Percentiles rank a stretch among this genome's conserved stretches.
phyloP scores from a whole-genome alignment of 768 basidiomycete species.

The Tulasnella sp. region DNA sequence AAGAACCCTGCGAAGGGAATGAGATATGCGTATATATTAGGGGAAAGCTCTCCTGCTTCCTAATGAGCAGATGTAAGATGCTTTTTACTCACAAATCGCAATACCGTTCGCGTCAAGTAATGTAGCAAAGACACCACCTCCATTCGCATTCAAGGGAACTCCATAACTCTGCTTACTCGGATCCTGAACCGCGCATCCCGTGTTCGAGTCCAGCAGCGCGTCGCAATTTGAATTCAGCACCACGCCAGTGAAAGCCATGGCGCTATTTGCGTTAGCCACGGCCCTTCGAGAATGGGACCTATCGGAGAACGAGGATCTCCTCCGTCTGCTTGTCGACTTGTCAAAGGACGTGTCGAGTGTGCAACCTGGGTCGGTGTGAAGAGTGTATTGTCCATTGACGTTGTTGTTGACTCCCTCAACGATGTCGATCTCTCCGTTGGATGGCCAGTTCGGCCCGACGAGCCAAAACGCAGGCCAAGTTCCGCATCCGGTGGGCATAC shows the following conservation, averaged over 20 bases:
- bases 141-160: slow-evolving; percentile 32
- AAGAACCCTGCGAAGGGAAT: slow-evolving; percentile 24
- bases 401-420: slow-evolving; percentile 21
- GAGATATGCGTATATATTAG: no score
- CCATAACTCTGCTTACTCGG: slow-evolving; percentile 30
- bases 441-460: slow-evolving; percentile 41
- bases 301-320: not conserved
- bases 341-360: slow-evolving; percentile 23
- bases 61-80: no score
- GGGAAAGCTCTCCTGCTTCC: no score
- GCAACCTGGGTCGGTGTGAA: slow-evolving; percentile 34
- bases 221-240: slow-evolving; percentile 27
- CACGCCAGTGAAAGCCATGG: slow-evolving; percentile 23
- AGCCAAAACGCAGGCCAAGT: slow-evolving; percentile 25
- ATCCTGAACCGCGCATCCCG: slow-evolving; percentile 36
- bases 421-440: slow-evolving; percentile 29
- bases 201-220: slow-evolving; percentile 26
- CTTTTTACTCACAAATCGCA: slow-evolving; percentile 35
- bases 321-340: not conserved
- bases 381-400: slow-evolving; percentile 33
- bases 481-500: slow-evolving; percentile 63
- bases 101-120: slow-evolving; percentile 33
- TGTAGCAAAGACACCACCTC: slow-evolving; percentile 38
- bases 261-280: not conserved
- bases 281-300: slow-evolving; percentile 3